phyloP scores from a whole-genome alignment of 345 rosid genomes.

The Turnera subulata region DNA sequence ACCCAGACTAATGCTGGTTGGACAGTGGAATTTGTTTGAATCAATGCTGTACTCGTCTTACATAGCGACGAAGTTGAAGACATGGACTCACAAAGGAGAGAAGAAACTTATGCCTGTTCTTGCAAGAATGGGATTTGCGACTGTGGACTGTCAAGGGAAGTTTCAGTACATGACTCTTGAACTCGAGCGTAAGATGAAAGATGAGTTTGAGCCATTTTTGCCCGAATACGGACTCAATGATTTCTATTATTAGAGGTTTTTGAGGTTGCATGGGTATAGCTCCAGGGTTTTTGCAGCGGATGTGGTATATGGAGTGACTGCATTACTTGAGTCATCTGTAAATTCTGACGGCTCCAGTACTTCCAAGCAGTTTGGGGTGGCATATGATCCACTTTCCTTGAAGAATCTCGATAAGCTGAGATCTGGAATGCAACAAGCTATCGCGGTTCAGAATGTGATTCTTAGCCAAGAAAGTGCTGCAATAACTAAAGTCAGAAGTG shows the following conservation, averaged over 20 bases:
- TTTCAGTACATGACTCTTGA: conserved; percentile 89
- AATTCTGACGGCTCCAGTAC: no score
- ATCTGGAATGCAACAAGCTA: conserved; percentile 91
- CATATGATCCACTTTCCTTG: conserved; percentile 84
- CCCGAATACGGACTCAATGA: conserved; percentile 95
- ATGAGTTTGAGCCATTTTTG: conserved; percentile 74
- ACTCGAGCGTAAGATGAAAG: conserved; percentile 82
- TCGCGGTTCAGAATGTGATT: conserved; percentile 81
- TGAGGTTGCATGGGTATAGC: conserved; percentile 87
- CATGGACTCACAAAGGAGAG: conserved; percentile 94
- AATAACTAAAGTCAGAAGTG: no score
- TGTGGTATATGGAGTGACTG: conserved; percentile 91
- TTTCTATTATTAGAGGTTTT: conserved; percentile 73
- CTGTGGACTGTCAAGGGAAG: conserved; percentile 89
- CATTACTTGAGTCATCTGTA: conserved; percentile 95
- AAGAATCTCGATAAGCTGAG: conserved; percentile 69
- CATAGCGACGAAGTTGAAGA: conserved; percentile 80
- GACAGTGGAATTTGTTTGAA: no score
- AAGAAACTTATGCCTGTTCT: conserved; percentile 96
- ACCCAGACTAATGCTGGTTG: conserved; percentile 78
- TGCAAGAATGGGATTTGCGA: no score
- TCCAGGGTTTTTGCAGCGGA: conserved; percentile 94
- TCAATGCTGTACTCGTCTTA: conserved; percentile 88
- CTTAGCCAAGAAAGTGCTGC: no score
- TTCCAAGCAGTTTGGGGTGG: no score